A percentile compares a stretch with the other conserved stretches of the same genome.
Conservation (phyloP, 257 asterid species). For the Solanum peruvianum region DNA sequence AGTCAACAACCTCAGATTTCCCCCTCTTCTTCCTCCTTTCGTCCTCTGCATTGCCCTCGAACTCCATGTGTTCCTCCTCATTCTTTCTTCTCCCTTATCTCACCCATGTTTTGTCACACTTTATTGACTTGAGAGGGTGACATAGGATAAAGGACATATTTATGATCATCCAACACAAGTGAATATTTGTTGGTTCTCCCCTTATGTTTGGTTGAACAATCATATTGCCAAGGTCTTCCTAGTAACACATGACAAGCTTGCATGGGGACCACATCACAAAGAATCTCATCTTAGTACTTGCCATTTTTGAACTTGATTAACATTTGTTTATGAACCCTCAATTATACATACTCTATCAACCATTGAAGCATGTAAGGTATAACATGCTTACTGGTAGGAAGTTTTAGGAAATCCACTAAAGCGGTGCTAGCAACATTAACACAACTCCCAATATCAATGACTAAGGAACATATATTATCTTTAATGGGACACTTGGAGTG, state of each 20-base stretch:
- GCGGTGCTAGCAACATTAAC: not conserved
- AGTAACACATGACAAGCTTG: not conserved
- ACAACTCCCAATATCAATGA: not conserved
- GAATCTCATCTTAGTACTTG: not conserved
- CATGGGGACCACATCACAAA: not conserved
- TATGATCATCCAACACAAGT: not conserved
- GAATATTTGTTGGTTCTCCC: not conserved
- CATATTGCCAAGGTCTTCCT: not conserved
- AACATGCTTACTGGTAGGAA: not conserved
- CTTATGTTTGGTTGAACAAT: too few relatives aligned
- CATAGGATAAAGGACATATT: not conserved
- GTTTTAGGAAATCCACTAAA: not conserved
- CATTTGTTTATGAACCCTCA: too few relatives aligned
- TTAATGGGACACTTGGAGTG: not conserved
- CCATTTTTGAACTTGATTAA: too few relatives aligned
- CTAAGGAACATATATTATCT: too few relatives aligned
- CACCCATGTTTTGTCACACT: not conserved
- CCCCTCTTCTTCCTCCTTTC: not conserved
- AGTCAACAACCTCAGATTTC: not conserved
- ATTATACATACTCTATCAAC: too few relatives aligned
- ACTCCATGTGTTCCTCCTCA: not conserved
- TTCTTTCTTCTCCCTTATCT: too few relatives aligned
- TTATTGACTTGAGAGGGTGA: too few relatives aligned
- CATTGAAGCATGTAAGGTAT: not conserved
- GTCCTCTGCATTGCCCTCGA: too few relatives aligned